A percentile compares a stretch with the other conserved stretches of the same genome.
phyloP scores from a whole-genome alignment of 768 basidiomycete species.

The Trametes villosa region DNA sequence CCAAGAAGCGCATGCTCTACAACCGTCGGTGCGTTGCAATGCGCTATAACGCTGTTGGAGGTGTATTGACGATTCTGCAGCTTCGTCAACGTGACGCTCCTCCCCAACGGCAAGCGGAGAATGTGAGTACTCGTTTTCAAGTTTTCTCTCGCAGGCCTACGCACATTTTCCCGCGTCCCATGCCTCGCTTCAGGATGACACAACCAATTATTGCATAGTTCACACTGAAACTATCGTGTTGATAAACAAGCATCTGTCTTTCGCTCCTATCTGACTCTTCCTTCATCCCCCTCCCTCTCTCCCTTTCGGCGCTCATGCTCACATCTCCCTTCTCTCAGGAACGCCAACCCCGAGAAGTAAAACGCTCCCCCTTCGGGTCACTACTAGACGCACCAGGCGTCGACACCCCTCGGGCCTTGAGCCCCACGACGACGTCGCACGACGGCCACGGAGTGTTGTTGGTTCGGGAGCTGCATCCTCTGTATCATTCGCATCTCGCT shows the following conservation, averaged over 20 bases:
- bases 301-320: slow-evolving; percentile 6
- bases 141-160: slow-evolving; percentile 12
- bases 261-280: slow-evolving; percentile 96
- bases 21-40: slow-evolving; percentile 76
- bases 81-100: slow-evolving; percentile 92
- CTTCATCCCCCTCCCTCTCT: slow-evolving; percentile 18
- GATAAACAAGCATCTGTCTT: slow-evolving; percentile 93
- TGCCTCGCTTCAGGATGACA: slow-evolving; percentile 55
- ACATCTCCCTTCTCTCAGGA: slow-evolving; percentile 32
- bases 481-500: slow-evolving; percentile 30
- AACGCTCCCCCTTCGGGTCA: slow-evolving; percentile 15
- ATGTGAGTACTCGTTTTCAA: slow-evolving; percentile 69
- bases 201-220: slow-evolving; percentile 80
- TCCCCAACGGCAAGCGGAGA: slow-evolving; percentile 91
- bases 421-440: slow-evolving; percentile 18
- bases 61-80: slow-evolving; percentile 40
- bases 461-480: slow-evolving; percentile 25
- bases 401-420: slow-evolving; percentile 4
- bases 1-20: slow-evolving; percentile 95
- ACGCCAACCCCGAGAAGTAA: slow-evolving; percentile 46
- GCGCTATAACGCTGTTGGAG: not conserved
- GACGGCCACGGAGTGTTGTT: slow-evolving; percentile 19
- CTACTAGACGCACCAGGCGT: slow-evolving; percentile 29
- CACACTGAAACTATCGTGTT: slow-evolving; percentile 90
- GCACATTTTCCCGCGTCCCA: not conserved